These are phyloP conservation scores for Bauhinia variegata DNA, from an alignment of 306 rosid genomes.

Conservation along the genomic window DNA sequence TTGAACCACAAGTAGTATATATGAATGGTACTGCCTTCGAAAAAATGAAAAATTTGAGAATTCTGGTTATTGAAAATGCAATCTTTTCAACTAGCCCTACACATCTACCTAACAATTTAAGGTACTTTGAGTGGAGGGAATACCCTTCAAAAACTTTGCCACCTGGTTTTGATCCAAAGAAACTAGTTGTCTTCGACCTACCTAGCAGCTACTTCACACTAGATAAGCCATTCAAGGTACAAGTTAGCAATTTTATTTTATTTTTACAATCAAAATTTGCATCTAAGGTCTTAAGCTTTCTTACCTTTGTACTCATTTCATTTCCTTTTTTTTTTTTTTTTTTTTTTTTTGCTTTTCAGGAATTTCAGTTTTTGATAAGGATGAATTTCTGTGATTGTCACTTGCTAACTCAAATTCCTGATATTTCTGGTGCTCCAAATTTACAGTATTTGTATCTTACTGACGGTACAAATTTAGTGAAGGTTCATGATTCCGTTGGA, in stretches of 20 bases:
- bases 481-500: slow-evolving; percentile 27
- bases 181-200: background rate
- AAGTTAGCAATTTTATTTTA: too few relatives aligned
- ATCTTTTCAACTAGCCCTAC: background rate
- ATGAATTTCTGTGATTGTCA: slow-evolving; percentile 18
- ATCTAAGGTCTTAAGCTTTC: too few relatives aligned
- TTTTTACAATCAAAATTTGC: background rate
- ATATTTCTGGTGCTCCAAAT: slow-evolving; percentile 1
- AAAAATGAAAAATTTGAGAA: slow-evolving; percentile 2
- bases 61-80: background rate
- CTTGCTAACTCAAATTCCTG: background rate
- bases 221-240: background rate
- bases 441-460: background rate
- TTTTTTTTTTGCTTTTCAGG: slow-evolving; percentile 21
- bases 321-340: too few relatives aligned
- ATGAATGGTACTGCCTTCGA: background rate
- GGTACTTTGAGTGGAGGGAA: background rate
- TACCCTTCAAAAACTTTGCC: background rate
- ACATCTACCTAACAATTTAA: background rate
- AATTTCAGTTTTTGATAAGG: background rate
- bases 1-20: background rate
- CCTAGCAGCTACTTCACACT: background rate
- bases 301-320: background rate
- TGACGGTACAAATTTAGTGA: background rate
- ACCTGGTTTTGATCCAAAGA: background rate